These are phyloP conservation scores for Oryza punctata DNA, from an alignment of 176 grass and related monocot species.

Conservation along the genomic window DNA sequence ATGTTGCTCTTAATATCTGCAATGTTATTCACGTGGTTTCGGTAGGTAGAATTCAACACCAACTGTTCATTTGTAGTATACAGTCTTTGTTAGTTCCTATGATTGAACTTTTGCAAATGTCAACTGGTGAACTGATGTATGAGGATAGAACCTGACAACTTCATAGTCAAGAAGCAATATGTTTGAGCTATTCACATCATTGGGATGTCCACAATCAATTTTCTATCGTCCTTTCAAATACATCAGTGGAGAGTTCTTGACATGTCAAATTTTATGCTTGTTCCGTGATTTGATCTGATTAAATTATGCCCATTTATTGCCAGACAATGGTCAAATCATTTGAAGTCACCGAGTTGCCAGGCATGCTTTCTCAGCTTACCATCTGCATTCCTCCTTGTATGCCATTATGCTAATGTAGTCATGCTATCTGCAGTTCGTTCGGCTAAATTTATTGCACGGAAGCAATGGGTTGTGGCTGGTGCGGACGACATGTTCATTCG, in stretches of 20 bases:
- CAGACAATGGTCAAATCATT: constrained; percentile 97
- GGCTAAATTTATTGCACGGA: constrained; percentile 74
- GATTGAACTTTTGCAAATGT: background rate
- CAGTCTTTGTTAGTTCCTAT: background rate
- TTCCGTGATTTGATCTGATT: constrained; percentile 9
- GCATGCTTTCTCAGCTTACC: constrained; percentile 36
- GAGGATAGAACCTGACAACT: background rate
- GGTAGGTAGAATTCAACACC: background rate
- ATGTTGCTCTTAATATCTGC: background rate
- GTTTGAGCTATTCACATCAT: background rate
- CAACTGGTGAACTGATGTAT: background rate
- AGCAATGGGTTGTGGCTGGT: constrained; percentile 93
- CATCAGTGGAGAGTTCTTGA: background rate
- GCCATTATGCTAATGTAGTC: constrained; percentile 26
- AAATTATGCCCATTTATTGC: constrained; percentile 29
- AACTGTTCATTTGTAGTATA: background rate
- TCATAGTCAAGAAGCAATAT: background rate
- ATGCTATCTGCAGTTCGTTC: constrained; percentile 69
- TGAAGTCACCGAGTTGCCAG: constrained; percentile 87
- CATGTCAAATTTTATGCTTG: background rate
- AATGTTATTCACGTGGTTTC: constrained; percentile 4
- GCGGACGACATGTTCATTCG: constrained; percentile 92
- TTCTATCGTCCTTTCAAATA: background rate
- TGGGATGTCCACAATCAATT: background rate
- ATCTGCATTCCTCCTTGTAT: background rate